Evolutionary conservation across 1,139 yeast genomes (phyloP).

Genomic region (Diutina pseudorugosa): DNA sequence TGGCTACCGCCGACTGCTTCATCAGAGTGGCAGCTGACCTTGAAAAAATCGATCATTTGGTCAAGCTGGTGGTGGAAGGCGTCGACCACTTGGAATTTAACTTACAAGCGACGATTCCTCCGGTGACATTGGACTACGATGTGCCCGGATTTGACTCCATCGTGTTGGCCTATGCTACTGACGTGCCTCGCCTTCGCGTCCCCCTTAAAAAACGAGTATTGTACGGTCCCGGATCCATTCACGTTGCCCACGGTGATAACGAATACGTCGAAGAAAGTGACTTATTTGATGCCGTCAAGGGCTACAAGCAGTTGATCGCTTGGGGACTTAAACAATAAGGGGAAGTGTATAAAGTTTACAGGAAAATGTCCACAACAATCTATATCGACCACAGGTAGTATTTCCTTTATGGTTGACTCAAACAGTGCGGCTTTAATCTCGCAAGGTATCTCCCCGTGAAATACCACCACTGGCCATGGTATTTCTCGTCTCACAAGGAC

Average conservation of each 20-base stretch:
- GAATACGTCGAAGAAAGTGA: conserved; percentile 44
- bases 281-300: conserved; percentile 40
- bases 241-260: conserved; percentile 52
- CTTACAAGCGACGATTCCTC: conserved; percentile 18
- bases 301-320: conserved; percentile 38
- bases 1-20: conserved; percentile 36
- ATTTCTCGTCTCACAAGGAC: not conserved
- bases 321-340: not conserved
- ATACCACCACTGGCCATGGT: not conserved
- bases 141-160: conserved; percentile 54
- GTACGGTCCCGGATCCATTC: conserved; percentile 61
- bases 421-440: conserved; percentile 3
- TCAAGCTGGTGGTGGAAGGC: conserved; percentile 22
- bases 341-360: not conserved
- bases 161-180: conserved; percentile 50
- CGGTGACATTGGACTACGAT: conserved; percentile 36
- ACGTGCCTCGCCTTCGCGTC: conserved; percentile 40
- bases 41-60: conserved; percentile 20
- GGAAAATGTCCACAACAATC: conserved; percentile 1
- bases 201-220: conserved; percentile 32
- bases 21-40: conserved; percentile 44
- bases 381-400: conserved; percentile 2
- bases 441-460: not conserved
- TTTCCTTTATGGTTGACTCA: conserved; percentile 2
- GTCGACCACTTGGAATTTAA: conserved; percentile 14